Evolutionary conservation across 73 alveolate genomes (phyloP), one percentile per base, ranked within the genome.

Genomic region (Stentor coeruleus): DNA sequence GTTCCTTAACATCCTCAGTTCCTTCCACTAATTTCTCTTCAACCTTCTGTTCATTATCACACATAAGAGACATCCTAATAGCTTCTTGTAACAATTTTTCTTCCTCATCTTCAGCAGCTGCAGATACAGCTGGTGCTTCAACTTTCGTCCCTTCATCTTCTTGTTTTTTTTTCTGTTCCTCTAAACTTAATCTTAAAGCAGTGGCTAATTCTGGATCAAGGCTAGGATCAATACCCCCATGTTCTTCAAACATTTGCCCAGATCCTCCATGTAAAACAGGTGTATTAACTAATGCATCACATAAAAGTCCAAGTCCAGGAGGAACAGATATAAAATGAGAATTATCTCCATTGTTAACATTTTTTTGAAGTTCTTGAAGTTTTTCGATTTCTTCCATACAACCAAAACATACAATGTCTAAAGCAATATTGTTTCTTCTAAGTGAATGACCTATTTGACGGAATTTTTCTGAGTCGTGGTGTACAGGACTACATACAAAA

Each of bases 401-500:
- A 31, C 99, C 98, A 81, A 96, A 93, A 85, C 85, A 88, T 26
- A 96, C 85, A 11, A 95, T 84, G 87, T 96, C 99, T n/a, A 96
- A 77, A 6, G 99, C 96, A 2, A 96, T 95, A 77, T 95, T 95
- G 84, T 95, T 89, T 84, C 93, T 95, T 88, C 92, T 96, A 75
- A 96, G 83, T 11, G 87, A 80, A 82, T 90, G 93, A 66, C 98
- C 99, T 2, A 96, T 90, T 38, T 86, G 86, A 39, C 49, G 91
- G 39, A 92, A 72, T 74, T 85, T 85, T 86, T 77, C 91, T 3
- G 66, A 85, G 3, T 84, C 91, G 38, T 81, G 89, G 57, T 85
- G 90, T 26, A 96, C 84, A 31, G 99, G 99, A 59, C 94, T 87
- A 30, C 99, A 98, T 1, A 95, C 96, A 76, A 96, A 95, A 40